Percentiles rank a stretch among this genome's conserved stretches.
phyloP scores from a whole-genome alignment of 768 basidiomycete species.

The Cyclocybe cylindracea region DNA sequence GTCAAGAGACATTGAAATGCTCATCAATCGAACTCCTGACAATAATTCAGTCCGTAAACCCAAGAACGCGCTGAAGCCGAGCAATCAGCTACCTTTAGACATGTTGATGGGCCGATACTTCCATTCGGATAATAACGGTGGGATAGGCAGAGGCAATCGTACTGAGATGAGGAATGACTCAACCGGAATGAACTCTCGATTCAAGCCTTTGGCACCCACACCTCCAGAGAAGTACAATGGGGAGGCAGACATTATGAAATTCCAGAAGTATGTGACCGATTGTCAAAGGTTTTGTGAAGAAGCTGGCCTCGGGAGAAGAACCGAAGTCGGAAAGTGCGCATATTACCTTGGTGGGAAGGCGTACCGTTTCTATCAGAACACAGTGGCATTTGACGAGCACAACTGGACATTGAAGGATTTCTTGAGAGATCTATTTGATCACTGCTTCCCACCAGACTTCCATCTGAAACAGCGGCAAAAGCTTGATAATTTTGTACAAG shows the following conservation, averaged over 20 bases:
- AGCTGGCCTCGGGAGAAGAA: neutral
- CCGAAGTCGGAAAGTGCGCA: conserved; percentile 19
- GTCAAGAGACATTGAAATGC: neutral
- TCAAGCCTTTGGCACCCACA: no score
- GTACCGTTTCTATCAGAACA: conserved; percentile 24
- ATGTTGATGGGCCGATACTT: neutral
- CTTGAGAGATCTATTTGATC: conserved; percentile 30
- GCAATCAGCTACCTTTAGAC: neutral
- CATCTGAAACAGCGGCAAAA: conserved; percentile 23
- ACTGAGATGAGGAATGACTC: neutral
- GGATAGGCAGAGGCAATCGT: neutral
- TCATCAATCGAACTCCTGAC: neutral
- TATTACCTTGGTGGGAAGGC: conserved; percentile 31
- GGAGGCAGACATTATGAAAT: neutral
- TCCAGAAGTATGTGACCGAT: neutral
- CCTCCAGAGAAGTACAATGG: neutral
- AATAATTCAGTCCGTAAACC: no score
- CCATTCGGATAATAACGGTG: neutral
- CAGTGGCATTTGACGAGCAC: conserved; percentile 14
- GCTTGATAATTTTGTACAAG: conserved; percentile 22
- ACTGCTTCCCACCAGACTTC: no score
- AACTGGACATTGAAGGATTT: conserved; percentile 23
- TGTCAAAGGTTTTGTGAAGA: neutral
- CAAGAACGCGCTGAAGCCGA: neutral
- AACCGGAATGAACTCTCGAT: neutral